Evolutionary conservation across 805 yeast genomes (phyloP), one percentile per base, ranked within the genome.

Genomic region (Saturnispora sekii): DNA sequence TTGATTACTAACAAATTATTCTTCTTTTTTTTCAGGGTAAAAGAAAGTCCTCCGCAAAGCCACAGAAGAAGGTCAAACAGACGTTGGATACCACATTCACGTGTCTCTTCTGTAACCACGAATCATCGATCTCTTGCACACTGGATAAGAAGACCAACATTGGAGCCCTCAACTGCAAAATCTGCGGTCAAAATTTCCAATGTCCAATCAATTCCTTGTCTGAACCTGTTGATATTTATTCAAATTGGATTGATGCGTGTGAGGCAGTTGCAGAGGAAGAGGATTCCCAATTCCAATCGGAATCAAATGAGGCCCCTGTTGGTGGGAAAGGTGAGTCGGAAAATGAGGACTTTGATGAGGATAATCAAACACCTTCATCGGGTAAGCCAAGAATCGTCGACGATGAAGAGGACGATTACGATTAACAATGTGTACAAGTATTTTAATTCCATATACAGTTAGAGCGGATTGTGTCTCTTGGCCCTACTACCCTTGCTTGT

Each of bases 211-310:
- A 86, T 61, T 76, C 86, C 3, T 68, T 83, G 42, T 78, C 87
- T 12, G 96, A 85, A 47, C 96, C 98, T 0, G 88, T 90, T 35
- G 98, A 90, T 65, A 84, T 90, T 12, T 90, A 90, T 60, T 82
- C 95, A 40, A 97, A 90, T 62, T 90, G 98, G 98, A 87, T 87
- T 43, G 98, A 90, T 68, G 97, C 97, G 1, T 84, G 90, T 65
- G 94, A 84, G 56, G 87, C 84, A 31, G 82, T 84, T 43, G 93
- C 90, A 0, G 85, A 83, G 52, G 86, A 81, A 67, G 60, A 55
- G 38, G 55, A 50, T 8, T 43, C 37, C 6, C 28, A 49, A 18
- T 51, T 46, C n/a, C 45, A 34, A 14, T 31, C 65, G 9, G 60
- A 59, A 12, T 62, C 52, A 14, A 55, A 48, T 10, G 34, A 52